Conservation (phyloP, 1,284 basidiomycete species). For the Ceratobasidium sp. region DNA sequence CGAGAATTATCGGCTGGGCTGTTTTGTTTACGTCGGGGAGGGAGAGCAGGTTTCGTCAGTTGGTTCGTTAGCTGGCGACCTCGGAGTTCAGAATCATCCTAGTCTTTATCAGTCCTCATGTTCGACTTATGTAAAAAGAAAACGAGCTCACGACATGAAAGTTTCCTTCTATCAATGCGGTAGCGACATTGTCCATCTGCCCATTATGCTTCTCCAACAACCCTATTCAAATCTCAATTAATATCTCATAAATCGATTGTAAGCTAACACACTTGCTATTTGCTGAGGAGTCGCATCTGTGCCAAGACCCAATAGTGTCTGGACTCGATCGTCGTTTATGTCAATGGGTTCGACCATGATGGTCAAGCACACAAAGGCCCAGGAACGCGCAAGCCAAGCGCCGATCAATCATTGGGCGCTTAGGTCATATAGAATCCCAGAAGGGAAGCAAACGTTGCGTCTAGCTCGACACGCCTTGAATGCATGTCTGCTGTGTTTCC, state of each 20-base stretch:
- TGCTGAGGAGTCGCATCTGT: constrained; percentile 13
- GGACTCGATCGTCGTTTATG: background rate
- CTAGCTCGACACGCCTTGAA: background rate
- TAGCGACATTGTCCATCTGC: constrained; percentile 36
- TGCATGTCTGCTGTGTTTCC: background rate
- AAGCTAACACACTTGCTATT: constrained; percentile 31
- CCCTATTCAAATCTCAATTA: constrained; percentile 2
- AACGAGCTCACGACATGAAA: constrained; percentile 3
- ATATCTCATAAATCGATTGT: background rate
- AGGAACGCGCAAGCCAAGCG: constrained; percentile 3
- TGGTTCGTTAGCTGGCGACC: constrained; percentile 8
- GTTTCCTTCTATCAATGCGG: constrained; percentile 27
- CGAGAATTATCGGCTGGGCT: constrained; percentile 36
- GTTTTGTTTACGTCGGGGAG: constrained; percentile 2
- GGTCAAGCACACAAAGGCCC: background rate
- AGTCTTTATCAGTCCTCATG: background rate
- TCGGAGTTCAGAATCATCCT: constrained; percentile 4
- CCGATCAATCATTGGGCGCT: constrained; percentile 25
- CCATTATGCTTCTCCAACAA: constrained; percentile 39
- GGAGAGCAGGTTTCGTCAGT: constrained; percentile 1
- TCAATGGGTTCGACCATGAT: constrained; percentile 4
- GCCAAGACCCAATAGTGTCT: background rate
- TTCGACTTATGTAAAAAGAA: background rate
- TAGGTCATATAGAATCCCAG: background rate
- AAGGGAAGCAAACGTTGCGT: background rate